A percentile compares a stretch with the other conserved stretches of the same genome.
Evolutionary conservation across 306 rosid species (phyloP).

Genomic region (Rubus parviflorus): DNA sequence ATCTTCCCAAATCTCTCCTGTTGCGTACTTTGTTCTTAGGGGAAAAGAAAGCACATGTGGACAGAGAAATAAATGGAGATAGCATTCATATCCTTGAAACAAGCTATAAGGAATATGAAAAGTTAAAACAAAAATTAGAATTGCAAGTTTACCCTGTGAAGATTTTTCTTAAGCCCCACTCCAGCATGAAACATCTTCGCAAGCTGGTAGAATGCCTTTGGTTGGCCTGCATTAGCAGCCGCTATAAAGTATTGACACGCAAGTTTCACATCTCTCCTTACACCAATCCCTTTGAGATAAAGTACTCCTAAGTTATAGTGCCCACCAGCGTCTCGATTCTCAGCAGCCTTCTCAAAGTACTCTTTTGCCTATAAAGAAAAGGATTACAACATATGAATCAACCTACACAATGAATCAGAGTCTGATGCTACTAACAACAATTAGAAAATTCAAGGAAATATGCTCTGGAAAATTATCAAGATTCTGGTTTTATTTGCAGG

Average conservation of each 20-base stretch:
- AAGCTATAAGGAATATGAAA: not conserved
- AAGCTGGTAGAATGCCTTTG: slow-evolving; percentile 97
- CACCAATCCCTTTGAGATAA: slow-evolving; percentile 96
- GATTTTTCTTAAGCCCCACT: slow-evolving; percentile 81
- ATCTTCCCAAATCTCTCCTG: too few species aligned
- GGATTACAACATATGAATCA: slow-evolving; percentile 13
- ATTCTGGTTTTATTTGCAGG: not conserved
- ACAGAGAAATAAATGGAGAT: not conserved
- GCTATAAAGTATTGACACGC: slow-evolving; percentile 63
- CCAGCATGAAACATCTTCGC: slow-evolving; percentile 98
- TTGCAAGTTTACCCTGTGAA: slow-evolving; percentile 57
- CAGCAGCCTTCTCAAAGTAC: slow-evolving; percentile 92
- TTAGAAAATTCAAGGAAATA: not conserved
- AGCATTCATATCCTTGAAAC: not conserved
- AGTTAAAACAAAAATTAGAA: slow-evolving; percentile 1
- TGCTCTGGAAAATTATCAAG: not conserved
- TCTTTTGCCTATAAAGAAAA: slow-evolving; percentile 66
- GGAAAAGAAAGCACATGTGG: not conserved
- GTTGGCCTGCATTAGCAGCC: slow-evolving; percentile 94
- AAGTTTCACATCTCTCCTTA: slow-evolving; percentile 72
- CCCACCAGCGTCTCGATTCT: slow-evolving; percentile 76
- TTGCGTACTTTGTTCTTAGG: not conserved
- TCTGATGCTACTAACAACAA: not conserved
- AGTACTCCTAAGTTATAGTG: slow-evolving; percentile 93
- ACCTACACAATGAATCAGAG: not conserved